Evolutionary conservation across 257 asterid genomes (phyloP), one percentile per base, ranked within the genome.

Genomic region (Hygrophila difformis): DNA sequence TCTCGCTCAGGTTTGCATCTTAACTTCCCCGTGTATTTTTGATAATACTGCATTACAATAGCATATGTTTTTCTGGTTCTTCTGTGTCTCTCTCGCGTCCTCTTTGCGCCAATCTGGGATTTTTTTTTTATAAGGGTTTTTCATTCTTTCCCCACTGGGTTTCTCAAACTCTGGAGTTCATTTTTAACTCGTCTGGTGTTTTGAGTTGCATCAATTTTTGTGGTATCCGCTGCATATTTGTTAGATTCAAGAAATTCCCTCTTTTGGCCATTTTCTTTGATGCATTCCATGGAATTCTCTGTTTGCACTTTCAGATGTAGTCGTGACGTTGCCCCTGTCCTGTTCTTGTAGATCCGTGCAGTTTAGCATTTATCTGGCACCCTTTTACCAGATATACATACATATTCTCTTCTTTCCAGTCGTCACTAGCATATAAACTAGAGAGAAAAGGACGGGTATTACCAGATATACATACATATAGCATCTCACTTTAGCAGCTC

Each of bases 1-100:
- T 36, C n/a, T 43, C 41, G 19, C 52, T 49, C 69, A 52, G 79
- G 75, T 67, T 57, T 60, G 59, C 40, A 28, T 39, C 22, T 26
- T 26, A 26, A 5, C 49, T 18, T 18, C 22, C 49, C 51, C 31
- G n/a, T 37, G n/a, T 6, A 6, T 43, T 29, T 9, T 5, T 33
- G n/a, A n/a, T n/a, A n/a, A n/a, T n/a, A 3, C 12, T 33, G 12
- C 8, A 33, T 33, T 2, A 33, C 37, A 33, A 33, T 10, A 33
- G 10, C 37, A 33, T 33, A 5, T 33, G 37, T 33, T 1, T 33
- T n/a, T n/a, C n/a, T n/a, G n/a, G n/a, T n/a, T n/a, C n/a, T n/a
- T n/a, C n/a, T n/a, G 12, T 33, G 12, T 26, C 8, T 8, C 8
- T 3, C 31, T 26, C 1, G 31, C 31, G 31, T n/a, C n/a, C n/a